Evolutionary conservation across 352 stramenopile species (phyloP).

Genomic region (Aphanomyces stellatus): DNA sequence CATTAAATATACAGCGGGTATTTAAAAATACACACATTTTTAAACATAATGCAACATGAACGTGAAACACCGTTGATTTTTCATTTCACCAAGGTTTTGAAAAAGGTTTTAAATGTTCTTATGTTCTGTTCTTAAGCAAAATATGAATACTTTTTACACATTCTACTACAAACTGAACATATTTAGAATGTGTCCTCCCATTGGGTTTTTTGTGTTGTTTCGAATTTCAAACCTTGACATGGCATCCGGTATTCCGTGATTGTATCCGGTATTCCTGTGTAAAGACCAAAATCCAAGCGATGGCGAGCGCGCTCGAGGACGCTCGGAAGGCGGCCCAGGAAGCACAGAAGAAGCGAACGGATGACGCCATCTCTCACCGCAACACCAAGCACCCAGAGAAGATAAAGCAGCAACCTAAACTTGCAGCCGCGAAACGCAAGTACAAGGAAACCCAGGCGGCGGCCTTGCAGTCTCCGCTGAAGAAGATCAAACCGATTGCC

Average conservation of each 20-base stretch:
- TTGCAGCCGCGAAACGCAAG: slow-evolving; percentile 5
- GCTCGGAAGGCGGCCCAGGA: background rate
- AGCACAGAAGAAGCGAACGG: slow-evolving; percentile 1
- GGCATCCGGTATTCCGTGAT: background rate
- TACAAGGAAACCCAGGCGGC: background rate
- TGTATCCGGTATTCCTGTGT: background rate
- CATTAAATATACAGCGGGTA: no score
- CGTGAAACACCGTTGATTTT: no score
- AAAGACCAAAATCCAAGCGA: background rate
- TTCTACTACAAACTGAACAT: background rate
- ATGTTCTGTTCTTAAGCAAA: background rate
- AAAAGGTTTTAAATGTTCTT: background rate
- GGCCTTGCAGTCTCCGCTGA: background rate
- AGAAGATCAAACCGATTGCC: background rate
- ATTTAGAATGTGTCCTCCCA: no score
- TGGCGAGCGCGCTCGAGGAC: background rate
- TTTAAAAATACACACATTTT: no score
- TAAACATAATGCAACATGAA: no score
- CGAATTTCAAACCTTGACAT: no score
- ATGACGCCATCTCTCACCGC: background rate
- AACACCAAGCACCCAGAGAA: background rate
- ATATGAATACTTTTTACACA: background rate
- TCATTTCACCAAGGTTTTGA: no score
- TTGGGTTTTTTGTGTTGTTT: no score
- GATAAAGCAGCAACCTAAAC: background rate